These are phyloP conservation scores for Trichoderma sp. DNA, from an alignment of 2,329 filamentous ascomycete species.

Conservation along the genomic window DNA sequence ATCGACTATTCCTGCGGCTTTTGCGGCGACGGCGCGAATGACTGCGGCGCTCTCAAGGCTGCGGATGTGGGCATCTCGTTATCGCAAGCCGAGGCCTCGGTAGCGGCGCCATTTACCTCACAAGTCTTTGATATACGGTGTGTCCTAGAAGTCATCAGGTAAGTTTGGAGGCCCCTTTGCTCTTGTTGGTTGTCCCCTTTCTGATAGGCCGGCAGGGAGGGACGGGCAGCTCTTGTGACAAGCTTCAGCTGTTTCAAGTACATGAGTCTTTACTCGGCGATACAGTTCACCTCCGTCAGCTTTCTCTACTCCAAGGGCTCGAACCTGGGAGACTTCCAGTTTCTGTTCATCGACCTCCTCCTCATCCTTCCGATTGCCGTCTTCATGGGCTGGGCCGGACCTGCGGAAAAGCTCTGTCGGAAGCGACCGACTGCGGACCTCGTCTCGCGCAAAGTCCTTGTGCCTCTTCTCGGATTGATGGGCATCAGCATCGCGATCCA, in stretches of 20 bases:
- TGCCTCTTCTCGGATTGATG: constrained; percentile 88
- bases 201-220: constrained; percentile 63
- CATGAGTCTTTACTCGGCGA: constrained; percentile 99
- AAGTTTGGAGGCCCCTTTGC: constrained; percentile 29
- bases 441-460: constrained; percentile 89
- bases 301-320: constrained; percentile 93
- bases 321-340: constrained; percentile 97
- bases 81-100: constrained; percentile 94
- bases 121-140: constrained; percentile 95
- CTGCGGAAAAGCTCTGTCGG: constrained; percentile 72
- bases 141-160: constrained; percentile 87
- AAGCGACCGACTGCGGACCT: constrained; percentile 92
- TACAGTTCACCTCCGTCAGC: constrained; percentile 96
- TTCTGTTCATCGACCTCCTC: constrained; percentile 89
- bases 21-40: constrained; percentile 96
- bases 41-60: constrained; percentile 94
- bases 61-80: constrained; percentile 97
- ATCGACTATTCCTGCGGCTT: constrained; percentile 96
- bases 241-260: constrained; percentile 99
- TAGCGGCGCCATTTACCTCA: constrained; percentile 97
- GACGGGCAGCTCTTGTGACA: constrained; percentile 91
- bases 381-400: constrained; percentile 97
- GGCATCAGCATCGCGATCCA: constrained; percentile 77
- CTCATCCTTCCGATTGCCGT: constrained; percentile 95
- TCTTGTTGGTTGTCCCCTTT: not conserved